A percentile compares a stretch with the other conserved stretches of the same genome.
phyloP scores from a whole-genome alignment of 768 basidiomycete species.

The Arthromyces matolae region DNA sequence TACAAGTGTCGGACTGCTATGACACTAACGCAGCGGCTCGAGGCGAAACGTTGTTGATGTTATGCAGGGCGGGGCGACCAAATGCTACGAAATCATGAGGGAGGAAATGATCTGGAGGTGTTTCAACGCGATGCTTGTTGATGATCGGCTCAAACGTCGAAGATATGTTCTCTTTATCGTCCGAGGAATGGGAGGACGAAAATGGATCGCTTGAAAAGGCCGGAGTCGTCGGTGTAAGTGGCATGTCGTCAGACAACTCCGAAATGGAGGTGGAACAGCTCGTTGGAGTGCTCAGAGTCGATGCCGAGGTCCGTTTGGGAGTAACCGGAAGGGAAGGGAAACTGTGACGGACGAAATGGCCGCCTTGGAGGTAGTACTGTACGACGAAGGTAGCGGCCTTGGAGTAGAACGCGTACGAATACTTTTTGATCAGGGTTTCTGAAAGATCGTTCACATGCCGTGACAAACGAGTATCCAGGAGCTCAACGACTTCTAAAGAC shows the following conservation, averaged over 20 bases:
- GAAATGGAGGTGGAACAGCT: slow-evolving; percentile 72
- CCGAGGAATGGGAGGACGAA: slow-evolving; percentile 45
- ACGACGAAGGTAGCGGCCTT: slow-evolving; percentile 92
- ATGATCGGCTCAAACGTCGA: slow-evolving; percentile 68
- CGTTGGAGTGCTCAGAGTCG: slow-evolving; percentile 67
- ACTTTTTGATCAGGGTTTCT: slow-evolving; percentile 96
- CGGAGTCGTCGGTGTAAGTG: slow-evolving; percentile 76
- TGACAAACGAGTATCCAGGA: slow-evolving; percentile 81
- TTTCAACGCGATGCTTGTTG: slow-evolving; percentile 67
- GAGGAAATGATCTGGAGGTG: slow-evolving; percentile 69
- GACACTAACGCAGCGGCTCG: slow-evolving; percentile 55
- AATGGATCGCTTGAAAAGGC: slow-evolving; percentile 60
- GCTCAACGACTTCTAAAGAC: slow-evolving; percentile 78
- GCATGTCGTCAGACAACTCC: slow-evolving; percentile 80
- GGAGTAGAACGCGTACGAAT: slow-evolving; percentile 94
- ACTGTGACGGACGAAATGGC: slow-evolving; percentile 57
- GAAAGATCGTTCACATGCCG: slow-evolving; percentile 91
- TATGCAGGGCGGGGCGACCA: slow-evolving; percentile 75
- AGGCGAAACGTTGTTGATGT: slow-evolving; percentile 67
- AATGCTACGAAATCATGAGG: slow-evolving; percentile 80
- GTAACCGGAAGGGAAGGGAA: slow-evolving; percentile 60
- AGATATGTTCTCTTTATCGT: slow-evolving; percentile 80
- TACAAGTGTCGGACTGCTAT: slow-evolving; percentile 41
- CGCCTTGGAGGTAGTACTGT: slow-evolving; percentile 90
- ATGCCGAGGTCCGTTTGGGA: slow-evolving; percentile 51